Conservation (phyloP, 148 eudicot genomes). For the Vaccinium myrtillus region DNA sequence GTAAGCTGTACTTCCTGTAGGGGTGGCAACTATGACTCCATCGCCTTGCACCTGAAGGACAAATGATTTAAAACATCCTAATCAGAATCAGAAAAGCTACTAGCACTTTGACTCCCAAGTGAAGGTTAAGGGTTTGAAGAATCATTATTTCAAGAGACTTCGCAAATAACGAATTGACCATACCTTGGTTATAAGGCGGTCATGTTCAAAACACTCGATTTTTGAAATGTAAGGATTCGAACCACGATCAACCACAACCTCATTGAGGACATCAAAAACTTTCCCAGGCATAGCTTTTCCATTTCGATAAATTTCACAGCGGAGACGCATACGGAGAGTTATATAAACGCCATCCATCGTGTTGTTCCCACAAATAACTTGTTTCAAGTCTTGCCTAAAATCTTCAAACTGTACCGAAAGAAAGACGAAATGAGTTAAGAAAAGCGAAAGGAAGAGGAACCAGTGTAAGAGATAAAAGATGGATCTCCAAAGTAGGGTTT, state of each 20-base stretch:
- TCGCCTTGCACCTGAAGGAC: constrained; percentile 87
- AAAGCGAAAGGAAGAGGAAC: not conserved
- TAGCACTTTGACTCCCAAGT: not conserved
- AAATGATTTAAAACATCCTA: constrained; percentile 1
- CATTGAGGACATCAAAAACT: constrained; percentile 93
- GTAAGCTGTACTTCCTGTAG: constrained; percentile 99
- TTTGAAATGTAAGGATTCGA: constrained; percentile 96
- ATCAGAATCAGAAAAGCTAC: not conserved
- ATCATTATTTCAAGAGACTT: not conserved
- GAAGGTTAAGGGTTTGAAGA: not conserved
- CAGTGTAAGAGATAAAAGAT: not conserved
- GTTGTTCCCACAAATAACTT: constrained; percentile 88
- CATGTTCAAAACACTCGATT: constrained; percentile 96
- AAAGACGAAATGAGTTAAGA: constrained; percentile 5
- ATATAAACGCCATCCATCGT: constrained; percentile 94
- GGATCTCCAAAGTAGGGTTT: constrained; percentile 14
- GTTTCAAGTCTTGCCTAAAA: constrained; percentile 71
- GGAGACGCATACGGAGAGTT: constrained; percentile 94
- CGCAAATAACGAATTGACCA: not conserved
- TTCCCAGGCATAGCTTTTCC: constrained; percentile 93
- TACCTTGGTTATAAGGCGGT: constrained; percentile 95
- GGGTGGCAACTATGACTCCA: constrained; percentile 98
- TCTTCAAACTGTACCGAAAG: constrained; percentile 69
- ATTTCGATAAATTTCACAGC: constrained; percentile 84
- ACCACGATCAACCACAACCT: constrained; percentile 98